phyloP scores from a whole-genome alignment of 1,284 basidiomycete genomes.

The Trichosporon sp. region DNA sequence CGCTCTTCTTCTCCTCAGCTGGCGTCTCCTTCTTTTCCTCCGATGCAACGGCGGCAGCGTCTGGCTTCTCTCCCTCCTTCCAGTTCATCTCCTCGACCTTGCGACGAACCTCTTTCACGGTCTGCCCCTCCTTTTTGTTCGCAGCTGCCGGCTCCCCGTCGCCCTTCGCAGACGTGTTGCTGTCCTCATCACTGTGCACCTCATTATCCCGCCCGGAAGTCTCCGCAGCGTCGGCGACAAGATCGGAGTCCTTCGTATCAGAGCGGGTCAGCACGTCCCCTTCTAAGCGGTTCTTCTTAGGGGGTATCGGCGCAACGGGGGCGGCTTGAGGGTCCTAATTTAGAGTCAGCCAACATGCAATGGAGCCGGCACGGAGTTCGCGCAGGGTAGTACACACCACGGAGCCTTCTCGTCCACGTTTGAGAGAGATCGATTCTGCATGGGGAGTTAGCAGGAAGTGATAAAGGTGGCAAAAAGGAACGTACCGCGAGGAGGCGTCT shows the following conservation, averaged over 20 bases:
- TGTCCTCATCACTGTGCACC: slow-evolving; percentile 12
- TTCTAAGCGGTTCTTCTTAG: slow-evolving; percentile 47
- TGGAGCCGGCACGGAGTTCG: not conserved
- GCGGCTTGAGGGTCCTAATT: slow-evolving; percentile 24
- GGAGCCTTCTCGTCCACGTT: slow-evolving; percentile 45
- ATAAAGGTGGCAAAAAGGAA: not conserved
- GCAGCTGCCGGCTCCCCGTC: not conserved
- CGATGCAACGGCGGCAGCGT: slow-evolving; percentile 1
- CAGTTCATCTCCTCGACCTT: slow-evolving; percentile 45
- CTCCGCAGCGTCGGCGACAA: slow-evolving; percentile 4
- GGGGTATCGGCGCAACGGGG: slow-evolving; percentile 22
- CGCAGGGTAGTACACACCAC: slow-evolving; percentile 29
- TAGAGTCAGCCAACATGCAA: not conserved
- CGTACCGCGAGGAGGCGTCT: slow-evolving; percentile 15
- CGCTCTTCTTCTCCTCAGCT: slow-evolving; percentile 6
- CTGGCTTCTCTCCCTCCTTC: slow-evolving; percentile 27
- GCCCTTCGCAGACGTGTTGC: not conserved
- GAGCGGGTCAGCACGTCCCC: slow-evolving; percentile 8
- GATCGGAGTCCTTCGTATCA: slow-evolving; percentile 3
- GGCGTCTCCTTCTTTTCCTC: slow-evolving; percentile 10
- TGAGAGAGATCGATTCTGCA: slow-evolving; percentile 33
- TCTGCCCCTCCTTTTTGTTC: slow-evolving; percentile 20
- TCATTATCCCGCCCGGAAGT: not conserved
- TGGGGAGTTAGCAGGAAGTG: not conserved
- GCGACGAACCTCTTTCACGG: slow-evolving; percentile 43